Conservation (phyloP, 164 flowering plant species). For the Tetracentron sinense region DNA sequence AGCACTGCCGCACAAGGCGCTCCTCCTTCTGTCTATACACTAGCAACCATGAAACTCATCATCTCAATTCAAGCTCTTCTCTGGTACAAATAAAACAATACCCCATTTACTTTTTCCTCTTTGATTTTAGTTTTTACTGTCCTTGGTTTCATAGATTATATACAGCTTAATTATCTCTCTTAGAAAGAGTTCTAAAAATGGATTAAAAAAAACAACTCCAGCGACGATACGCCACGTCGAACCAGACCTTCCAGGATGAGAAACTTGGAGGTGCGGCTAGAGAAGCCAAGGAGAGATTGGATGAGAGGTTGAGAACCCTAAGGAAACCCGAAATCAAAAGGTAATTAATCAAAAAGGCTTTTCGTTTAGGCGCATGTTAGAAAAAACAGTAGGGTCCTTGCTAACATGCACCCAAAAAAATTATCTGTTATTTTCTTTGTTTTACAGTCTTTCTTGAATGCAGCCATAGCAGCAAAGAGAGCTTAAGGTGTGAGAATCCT, state of each 20-base stretch:
- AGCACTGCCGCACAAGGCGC: conserved; percentile 26
- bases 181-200: background rate
- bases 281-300: conserved; percentile 78
- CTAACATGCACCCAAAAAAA: background rate
- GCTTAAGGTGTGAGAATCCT: conserved; percentile 1
- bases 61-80: conserved; percentile 27
- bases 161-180: background rate
- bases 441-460: conserved; percentile 8
- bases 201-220: conserved; percentile 13
- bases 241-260: conserved; percentile 32
- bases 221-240: conserved; percentile 30
- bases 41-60: conserved; percentile 32
- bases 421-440: too few species aligned
- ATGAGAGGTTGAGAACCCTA: conserved; percentile 49
- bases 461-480: conserved; percentile 23
- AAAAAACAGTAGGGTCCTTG: background rate
- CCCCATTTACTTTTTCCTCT: background rate
- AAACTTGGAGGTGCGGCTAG: conserved; percentile 61
- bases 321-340: conserved; percentile 36
- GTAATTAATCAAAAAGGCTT: conserved; percentile 30
- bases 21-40: conserved; percentile 33
- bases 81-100: conserved; percentile 16
- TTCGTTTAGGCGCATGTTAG: background rate
- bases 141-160: background rate
- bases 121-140: background rate